Percentiles rank a stretch among this genome's conserved stretches.
Conservation (phyloP, 116 monocot species). For the Dioscorea cayenensis region DNA sequence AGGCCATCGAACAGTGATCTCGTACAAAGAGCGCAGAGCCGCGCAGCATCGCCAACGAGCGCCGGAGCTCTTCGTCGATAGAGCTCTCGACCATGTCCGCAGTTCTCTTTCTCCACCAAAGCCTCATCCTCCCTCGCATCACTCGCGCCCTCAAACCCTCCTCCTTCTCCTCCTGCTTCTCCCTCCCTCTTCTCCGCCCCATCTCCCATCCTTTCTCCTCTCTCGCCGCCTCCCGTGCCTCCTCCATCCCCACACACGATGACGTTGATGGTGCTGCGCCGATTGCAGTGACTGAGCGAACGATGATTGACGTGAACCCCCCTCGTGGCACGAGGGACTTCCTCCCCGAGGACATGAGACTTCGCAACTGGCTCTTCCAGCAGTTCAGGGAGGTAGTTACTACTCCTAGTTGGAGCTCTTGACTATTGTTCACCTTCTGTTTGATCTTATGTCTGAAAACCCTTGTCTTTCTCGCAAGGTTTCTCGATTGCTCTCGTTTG, state of each 20-base stretch:
- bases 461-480: slow-evolving; percentile 37
- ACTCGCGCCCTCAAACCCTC: slow-evolving; percentile 2
- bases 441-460: slow-evolving; percentile 21
- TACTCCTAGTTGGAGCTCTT: background rate
- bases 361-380: slow-evolving; percentile 84
- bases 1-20: too few species aligned
- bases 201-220: background rate
- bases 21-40: too few species aligned
- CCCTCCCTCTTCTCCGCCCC: background rate
- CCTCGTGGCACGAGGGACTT: slow-evolving; percentile 96
- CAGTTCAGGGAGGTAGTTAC: slow-evolving; percentile 78
- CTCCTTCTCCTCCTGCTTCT: slow-evolving; percentile 1
- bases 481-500: slow-evolving; percentile 70
- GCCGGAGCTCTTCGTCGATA: background rate
- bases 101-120: slow-evolving; percentile 24
- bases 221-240: slow-evolving; percentile 9
- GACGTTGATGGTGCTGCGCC: slow-evolving; percentile 7
- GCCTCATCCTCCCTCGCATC: slow-evolving; percentile 38
- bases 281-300: slow-evolving; percentile 3
- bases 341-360: slow-evolving; percentile 85
- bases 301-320: slow-evolving; percentile 79
- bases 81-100: slow-evolving; percentile 4
- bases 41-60: background rate
- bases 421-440: slow-evolving; percentile 15
- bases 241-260: slow-evolving; percentile 30